Evolutionary conservation across 257 asterid species (phyloP), one percentile per base, ranked within the genome.

Genomic region (Hygrophila difformis): DNA sequence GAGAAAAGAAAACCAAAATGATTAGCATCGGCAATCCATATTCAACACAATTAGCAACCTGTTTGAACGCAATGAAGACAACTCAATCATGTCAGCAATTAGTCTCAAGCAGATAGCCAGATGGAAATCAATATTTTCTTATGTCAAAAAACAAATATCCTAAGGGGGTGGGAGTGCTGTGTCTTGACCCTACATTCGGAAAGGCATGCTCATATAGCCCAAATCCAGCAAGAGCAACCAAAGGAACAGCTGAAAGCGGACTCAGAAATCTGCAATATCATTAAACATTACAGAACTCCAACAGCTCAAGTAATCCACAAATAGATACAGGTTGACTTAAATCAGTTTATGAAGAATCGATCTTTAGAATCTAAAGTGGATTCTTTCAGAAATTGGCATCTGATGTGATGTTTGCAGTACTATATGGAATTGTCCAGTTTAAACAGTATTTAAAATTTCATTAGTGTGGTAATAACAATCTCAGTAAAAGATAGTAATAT

Each of bases 241-340:
- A 72, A 38, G 97, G 97, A 62, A 73, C 97, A 48, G 76, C 95
- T 41, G 97, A 80, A 41, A 87, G 89, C 52, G 97, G 97, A 67
- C 84, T 87, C 67, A 87, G 60, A 63, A 80, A 78, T 77, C 97
- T 87, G 66, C 39, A 51, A 35, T 35, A 23, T 37, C 44, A 10
- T 42, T 22, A 41, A 53, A 22, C 49, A 34, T 49, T 24, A 45
- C 15, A 35, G 57, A 53, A 5, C 2, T 5, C 63, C 28, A 64
- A 44, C 15, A 59, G 26, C 15, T 33, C 49, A 10, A 40, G 18
- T 15, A 43, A 12, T 40, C 21, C 10, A 39, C 6, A 45, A 6
- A 41, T 22, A 22, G 29, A 26, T 29, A 33, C 12, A 2, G 8
- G 37, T 4, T 33, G 12, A n/a, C n/a, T 12, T 9, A 33, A 33